These are phyloP conservation scores for Kazachstania taianensis DNA, from an alignment of 805 yeast genomes.

Conservation along the genomic window DNA sequence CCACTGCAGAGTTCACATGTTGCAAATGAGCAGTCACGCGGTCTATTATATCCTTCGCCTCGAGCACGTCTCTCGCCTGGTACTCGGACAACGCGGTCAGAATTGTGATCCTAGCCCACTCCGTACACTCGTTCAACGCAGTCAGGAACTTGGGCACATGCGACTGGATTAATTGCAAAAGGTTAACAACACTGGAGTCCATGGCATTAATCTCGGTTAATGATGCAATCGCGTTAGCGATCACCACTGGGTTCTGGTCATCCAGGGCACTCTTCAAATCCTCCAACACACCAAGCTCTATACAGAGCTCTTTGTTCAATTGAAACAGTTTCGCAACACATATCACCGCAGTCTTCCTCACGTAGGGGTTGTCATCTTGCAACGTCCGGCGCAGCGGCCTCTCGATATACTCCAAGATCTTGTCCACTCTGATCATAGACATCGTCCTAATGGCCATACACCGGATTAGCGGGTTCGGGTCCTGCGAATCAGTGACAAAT, in stretches of 20 bases:
- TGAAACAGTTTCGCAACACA: slow-evolving; percentile 95
- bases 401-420: slow-evolving; percentile 90
- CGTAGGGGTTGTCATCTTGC: slow-evolving; percentile 91
- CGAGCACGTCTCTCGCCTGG: slow-evolving; percentile 42
- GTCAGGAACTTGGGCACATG: slow-evolving; percentile 53
- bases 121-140: slow-evolving; percentile 94
- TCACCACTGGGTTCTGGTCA: slow-evolving; percentile 94
- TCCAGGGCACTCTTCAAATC: slow-evolving; percentile 55
- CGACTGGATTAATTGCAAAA: slow-evolving; percentile 30
- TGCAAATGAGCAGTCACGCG: slow-evolving; percentile 90
- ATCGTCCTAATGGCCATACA: slow-evolving; percentile 95
- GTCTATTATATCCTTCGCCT: slow-evolving; percentile 79
- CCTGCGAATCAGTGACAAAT: slow-evolving; percentile 88
- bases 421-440: slow-evolving; percentile 96
- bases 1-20: slow-evolving; percentile 95
- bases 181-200: slow-evolving; percentile 43
- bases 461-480: slow-evolving; percentile 90
- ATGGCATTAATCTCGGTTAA: slow-evolving; percentile 71
- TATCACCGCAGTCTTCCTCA: slow-evolving; percentile 92
- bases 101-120: slow-evolving; percentile 95
- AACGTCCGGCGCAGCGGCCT: slow-evolving; percentile 79
- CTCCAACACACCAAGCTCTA: slow-evolving; percentile 78
- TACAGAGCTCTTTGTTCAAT: slow-evolving; percentile 65
- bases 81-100: slow-evolving; percentile 73
- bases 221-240: slow-evolving; percentile 86